Evolutionary conservation across 805 yeast species (phyloP).

Genomic region (Isabelozyma heimii): DNA sequence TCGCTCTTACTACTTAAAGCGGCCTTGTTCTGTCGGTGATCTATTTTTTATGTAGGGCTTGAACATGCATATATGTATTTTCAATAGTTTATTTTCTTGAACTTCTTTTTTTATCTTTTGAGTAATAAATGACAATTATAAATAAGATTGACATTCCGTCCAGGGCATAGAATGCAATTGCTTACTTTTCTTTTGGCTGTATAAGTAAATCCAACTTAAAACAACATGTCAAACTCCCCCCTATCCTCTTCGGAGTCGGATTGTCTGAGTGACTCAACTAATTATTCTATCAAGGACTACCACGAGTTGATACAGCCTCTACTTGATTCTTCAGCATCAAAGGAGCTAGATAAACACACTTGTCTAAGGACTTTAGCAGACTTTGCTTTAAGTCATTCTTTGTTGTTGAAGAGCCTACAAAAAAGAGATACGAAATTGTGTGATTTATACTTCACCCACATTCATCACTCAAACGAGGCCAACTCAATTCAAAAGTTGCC

Average conservation of each 20-base stretch:
- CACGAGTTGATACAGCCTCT: constrained; percentile 14
- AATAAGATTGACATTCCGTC: too few relatives aligned
- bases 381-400: constrained; percentile 18
- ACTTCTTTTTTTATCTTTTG: too few relatives aligned
- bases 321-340: constrained; percentile 10
- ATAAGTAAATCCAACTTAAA: background rate
- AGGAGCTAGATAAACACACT: constrained; percentile 16
- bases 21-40: too few relatives aligned
- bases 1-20: too few relatives aligned
- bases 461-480: background rate
- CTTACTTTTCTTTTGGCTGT: too few relatives aligned
- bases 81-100: too few relatives aligned
- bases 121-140: too few relatives aligned
- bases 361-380: constrained; percentile 23
- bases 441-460: constrained; percentile 10
- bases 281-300: constrained; percentile 17
- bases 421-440: constrained; percentile 21
- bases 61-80: too few relatives aligned
- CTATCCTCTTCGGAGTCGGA: background rate
- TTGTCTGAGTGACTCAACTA: constrained; percentile 6
- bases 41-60: too few relatives aligned
- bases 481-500: background rate
- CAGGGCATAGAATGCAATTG: too few relatives aligned
- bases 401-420: constrained; percentile 17
- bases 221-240: background rate